Percentiles rank a stretch among this genome's conserved stretches.
Evolutionary conservation across 257 asterid species (phyloP).

Genomic region (Salvia splendens): DNA sequence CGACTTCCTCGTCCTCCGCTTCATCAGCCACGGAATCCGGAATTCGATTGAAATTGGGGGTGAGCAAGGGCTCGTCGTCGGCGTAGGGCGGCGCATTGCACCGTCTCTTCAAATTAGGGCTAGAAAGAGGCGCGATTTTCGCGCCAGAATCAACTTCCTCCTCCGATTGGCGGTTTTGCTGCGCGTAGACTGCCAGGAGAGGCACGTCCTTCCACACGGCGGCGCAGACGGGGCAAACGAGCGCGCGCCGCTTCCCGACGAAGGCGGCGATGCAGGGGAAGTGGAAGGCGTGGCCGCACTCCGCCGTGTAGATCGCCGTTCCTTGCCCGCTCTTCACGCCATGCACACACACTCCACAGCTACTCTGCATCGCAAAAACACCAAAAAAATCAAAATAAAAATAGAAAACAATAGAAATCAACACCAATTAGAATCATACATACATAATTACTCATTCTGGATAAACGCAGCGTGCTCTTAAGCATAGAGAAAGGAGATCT

Average conservation of each 20-base stretch:
- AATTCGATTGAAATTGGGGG: conserved; percentile 53
- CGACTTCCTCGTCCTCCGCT: conserved; percentile 36
- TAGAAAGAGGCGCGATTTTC: conserved; percentile 31
- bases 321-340: conserved; percentile 75
- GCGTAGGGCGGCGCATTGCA: conserved; percentile 38
- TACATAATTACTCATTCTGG: conserved; percentile 41
- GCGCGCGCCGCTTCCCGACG: conserved; percentile 47
- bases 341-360: conserved; percentile 84
- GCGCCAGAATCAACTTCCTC: conserved; percentile 26
- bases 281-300: conserved; percentile 84
- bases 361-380: conserved; percentile 48
- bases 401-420: no score
- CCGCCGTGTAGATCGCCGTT: conserved; percentile 88
- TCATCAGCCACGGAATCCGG: conserved; percentile 28
- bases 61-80: conserved; percentile 76
- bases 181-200: conserved; percentile 53
- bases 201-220: conserved; percentile 79
- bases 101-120: conserved; percentile 22
- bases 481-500: conserved; percentile 91
- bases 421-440: no score
- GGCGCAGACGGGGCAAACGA: conserved; percentile 78
- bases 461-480: conserved; percentile 72
- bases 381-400: neutral
- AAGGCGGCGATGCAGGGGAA: conserved; percentile 81
- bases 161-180: neutral